phyloP scores from a whole-genome alignment of 2,329 filamentous ascomycete genomes.

The Trichoderma simmonsii region DNA sequence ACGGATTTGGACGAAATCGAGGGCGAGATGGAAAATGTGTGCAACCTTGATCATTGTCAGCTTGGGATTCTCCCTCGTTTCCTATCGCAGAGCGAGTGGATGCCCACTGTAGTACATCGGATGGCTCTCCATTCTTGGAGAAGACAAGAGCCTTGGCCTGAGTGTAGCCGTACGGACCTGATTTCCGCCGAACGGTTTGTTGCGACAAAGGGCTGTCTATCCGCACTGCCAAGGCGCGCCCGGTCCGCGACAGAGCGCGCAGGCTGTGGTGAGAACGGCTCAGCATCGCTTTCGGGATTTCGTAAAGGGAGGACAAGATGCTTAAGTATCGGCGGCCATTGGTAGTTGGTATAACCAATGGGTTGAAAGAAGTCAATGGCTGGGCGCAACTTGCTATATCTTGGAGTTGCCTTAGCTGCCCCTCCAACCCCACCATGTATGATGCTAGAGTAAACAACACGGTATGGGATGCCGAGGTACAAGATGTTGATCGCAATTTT shows the following conservation, averaged over 20 bases:
- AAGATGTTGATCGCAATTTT: background rate
- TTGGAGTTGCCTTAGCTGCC: background rate
- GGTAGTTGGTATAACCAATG: background rate
- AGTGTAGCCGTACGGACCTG: constrained; percentile 73
- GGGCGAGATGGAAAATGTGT: constrained; percentile 74
- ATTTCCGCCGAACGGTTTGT: constrained; percentile 46
- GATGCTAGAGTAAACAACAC: background rate
- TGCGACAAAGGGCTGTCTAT: constrained; percentile 22
- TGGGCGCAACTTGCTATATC: background rate
- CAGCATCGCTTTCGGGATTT: background rate
- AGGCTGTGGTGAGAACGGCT: background rate
- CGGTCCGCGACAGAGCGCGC: background rate
- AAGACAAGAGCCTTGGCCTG: constrained; percentile 82
- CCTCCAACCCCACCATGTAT: constrained; percentile 1
- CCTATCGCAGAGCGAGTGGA: background rate
- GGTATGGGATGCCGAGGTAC: background rate
- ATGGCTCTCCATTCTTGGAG: constrained; percentile 70
- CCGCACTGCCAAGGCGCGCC: background rate
- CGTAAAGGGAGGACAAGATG: background rate
- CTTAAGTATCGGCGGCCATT: background rate
- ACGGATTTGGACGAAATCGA: constrained; percentile 61
- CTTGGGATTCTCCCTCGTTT: no score
- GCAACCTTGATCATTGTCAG: constrained; percentile 47
- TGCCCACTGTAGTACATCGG: constrained; percentile 61
- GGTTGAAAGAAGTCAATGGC: background rate